Conservation (phyloP, 139 green algal species). For the Tetradesmus lagerheimii region DNA sequence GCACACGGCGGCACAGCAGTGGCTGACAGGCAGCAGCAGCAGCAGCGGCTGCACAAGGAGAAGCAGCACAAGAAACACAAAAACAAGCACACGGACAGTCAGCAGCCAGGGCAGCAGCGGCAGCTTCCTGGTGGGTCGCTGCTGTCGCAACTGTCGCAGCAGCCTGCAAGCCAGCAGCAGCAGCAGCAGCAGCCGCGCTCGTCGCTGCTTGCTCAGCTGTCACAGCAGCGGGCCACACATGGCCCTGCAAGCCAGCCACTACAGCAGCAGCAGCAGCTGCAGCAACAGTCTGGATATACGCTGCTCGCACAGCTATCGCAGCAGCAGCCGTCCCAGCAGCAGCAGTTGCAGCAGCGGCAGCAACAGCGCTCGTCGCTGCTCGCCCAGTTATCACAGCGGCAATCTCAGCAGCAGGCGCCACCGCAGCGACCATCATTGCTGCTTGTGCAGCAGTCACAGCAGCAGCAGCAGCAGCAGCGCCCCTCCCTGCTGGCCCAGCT, state of each 20-base stretch:
- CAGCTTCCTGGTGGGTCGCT: not conserved
- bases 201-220: not conserved
- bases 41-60: constrained; percentile 8
- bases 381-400: not conserved
- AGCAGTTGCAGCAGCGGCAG: not conserved
- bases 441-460: constrained; percentile 17
- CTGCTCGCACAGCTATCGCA: not conserved
- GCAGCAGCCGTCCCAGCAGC: not conserved
- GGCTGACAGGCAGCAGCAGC: not conserved
- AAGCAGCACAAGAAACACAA: constrained; percentile 16
- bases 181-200: not conserved
- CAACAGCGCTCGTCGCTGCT: not conserved
- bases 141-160: not conserved
- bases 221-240: not conserved
- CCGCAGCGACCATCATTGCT: not conserved
- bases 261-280: not conserved
- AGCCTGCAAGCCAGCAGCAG: not conserved
- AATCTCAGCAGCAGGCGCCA: not conserved
- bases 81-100: not conserved
- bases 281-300: not conserved
- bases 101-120: constrained; percentile 16
- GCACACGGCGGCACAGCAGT: not conserved
- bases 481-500: not conserved
- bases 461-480: not conserved
- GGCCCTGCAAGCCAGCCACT: not conserved